Conservation (phyloP, 176 grass and related monocot species). For the Microstegium vimineum region DNA sequence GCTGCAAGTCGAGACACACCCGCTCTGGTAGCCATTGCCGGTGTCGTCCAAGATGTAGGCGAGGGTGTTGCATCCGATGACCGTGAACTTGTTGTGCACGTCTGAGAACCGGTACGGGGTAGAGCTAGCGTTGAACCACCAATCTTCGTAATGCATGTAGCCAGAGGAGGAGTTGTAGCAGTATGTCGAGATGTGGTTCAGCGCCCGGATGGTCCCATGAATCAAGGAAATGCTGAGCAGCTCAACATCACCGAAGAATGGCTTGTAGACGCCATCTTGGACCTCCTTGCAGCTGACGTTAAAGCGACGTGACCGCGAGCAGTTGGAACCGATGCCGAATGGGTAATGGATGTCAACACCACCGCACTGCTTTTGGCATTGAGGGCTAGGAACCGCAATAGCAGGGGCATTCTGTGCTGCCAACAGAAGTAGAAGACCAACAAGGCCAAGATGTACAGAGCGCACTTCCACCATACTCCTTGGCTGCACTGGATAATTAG, state of each 20-base stretch:
- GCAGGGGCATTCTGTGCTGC: not conserved
- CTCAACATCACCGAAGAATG: not conserved
- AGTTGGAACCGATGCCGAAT: constrained; percentile 33
- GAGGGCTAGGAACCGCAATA: not conserved
- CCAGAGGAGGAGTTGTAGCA: constrained; percentile 4
- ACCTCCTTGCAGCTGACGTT: not conserved
- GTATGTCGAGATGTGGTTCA: not conserved
- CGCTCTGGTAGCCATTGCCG: not conserved
- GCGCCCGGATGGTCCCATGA: not conserved
- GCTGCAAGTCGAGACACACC: constrained; percentile 23
- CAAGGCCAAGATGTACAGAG: not conserved
- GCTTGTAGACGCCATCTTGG: not conserved
- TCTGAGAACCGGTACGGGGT: not conserved
- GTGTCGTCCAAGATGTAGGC: not conserved
- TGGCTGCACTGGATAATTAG: not conserved
- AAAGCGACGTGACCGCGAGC: constrained; percentile 1
- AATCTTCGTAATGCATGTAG: fast-evolving
- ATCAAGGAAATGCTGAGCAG: not conserved
- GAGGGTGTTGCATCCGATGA: constrained; percentile 35
- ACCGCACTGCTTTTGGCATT: constrained; percentile 33
- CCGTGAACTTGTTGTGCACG: constrained; percentile 40
- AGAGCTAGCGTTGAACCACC: fast-evolving
- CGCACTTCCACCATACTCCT: not conserved
- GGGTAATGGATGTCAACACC: constrained; percentile 28
- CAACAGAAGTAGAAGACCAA: constrained; percentile 7